Percentiles rank a stretch among this genome's conserved stretches.
These are phyloP conservation scores for Mycosphaerella sp. DNA, from an alignment of 2,329 filamentous ascomycete genomes.

Conservation along the genomic window DNA sequence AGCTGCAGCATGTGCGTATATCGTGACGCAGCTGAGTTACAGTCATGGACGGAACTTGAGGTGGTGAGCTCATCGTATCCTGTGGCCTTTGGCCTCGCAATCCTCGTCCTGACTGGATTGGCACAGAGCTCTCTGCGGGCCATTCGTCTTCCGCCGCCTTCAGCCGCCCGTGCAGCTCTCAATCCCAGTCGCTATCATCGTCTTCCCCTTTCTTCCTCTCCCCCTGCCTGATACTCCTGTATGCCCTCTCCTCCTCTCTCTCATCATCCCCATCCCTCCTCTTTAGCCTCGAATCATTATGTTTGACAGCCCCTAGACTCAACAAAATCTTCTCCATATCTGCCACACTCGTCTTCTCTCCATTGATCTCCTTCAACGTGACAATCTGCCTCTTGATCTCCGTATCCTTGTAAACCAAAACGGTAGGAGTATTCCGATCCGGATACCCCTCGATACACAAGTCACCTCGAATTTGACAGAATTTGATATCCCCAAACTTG, in stretches of 20 bases:
- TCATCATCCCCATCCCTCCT: constrained; percentile 53
- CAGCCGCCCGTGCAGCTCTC: constrained; percentile 19
- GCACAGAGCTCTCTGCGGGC: background rate
- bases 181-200: constrained; percentile 55
- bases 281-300: constrained; percentile 71
- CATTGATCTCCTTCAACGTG: constrained; percentile 74
- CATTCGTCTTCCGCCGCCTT: background rate
- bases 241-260: constrained; percentile 43
- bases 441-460: constrained; percentile 97
- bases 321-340: constrained; percentile 78
- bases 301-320: constrained; percentile 70
- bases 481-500: constrained; percentile 92
- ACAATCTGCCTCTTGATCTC: constrained; percentile 89
- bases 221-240: constrained; percentile 22
- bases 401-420: constrained; percentile 84
- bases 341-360: constrained; percentile 56
- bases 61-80: too few species aligned
- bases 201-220: constrained; percentile 37
- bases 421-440: constrained; percentile 88
- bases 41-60: too few species aligned
- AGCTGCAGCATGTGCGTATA: too few species aligned
- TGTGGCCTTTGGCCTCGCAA: too few species aligned
- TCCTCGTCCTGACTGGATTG: too few species aligned
- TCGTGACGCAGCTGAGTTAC: too few species aligned
- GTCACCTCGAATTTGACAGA: constrained; percentile 87